Conservation (phyloP, 2,329 filamentous ascomycete genomes). For the Colletotrichum orchidophilum region DNA sequence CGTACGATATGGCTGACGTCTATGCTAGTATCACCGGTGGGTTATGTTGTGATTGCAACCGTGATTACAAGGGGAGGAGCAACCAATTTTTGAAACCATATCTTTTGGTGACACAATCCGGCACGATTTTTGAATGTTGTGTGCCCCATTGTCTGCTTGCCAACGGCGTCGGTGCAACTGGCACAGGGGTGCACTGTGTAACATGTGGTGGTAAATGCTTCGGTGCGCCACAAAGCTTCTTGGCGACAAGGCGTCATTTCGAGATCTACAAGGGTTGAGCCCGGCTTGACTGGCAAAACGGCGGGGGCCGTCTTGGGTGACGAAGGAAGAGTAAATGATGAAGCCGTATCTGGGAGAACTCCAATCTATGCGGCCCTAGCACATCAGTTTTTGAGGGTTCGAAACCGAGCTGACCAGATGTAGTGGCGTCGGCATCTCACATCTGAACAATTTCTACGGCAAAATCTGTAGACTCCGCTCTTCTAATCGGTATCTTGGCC, state of each 20-base stretch:
- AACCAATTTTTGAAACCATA: background rate
- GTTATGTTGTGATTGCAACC: background rate
- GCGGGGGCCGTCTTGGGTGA: background rate
- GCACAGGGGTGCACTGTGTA: background rate
- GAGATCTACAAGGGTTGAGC: background rate
- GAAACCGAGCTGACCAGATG: background rate
- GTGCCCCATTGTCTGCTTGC: background rate
- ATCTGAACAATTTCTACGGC: background rate
- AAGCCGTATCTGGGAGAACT: background rate
- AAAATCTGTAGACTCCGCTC: background rate
- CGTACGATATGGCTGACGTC: accelerated
- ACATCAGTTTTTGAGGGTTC: background rate
- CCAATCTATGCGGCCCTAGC: background rate
- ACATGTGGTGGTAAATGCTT: slow-evolving; percentile 5
- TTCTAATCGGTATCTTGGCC: background rate
- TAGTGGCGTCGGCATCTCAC: background rate
- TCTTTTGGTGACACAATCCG: background rate
- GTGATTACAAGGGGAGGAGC: background rate
- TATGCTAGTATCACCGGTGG: background rate
- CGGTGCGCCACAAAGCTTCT: background rate
- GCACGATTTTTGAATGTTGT: background rate
- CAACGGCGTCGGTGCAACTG: background rate
- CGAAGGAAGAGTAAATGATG: background rate
- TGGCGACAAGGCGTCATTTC: background rate
- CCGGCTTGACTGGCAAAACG: background rate